Evolutionary conservation across 768 basidiomycete species (phyloP), one percentile per base, ranked within the genome.

Genomic region (Hypholoma sublateritium): DNA sequence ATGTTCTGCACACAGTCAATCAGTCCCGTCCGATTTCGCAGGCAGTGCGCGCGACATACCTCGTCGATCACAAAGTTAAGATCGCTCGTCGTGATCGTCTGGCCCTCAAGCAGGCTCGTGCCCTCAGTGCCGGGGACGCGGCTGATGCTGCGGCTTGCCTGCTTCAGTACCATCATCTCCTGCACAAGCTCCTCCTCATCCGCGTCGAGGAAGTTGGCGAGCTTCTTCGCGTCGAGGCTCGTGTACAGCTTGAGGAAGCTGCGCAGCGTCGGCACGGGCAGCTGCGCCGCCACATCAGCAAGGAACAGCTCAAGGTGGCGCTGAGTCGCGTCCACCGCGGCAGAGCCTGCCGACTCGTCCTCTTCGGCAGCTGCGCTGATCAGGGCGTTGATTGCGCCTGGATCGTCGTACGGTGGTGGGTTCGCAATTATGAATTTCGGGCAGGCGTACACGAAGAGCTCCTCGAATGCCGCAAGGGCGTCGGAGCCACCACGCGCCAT

Each of bases 391-490:
- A 96, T 80, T 0, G 82, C 78, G 5, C 77, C 74, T 0, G 84
- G 72, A 66, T 95, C 91, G 36, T 96, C 90, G 74, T 96, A 97
- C 4, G 95, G 94, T 2, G 95, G 95, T 13, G 95, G 86, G 70
- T 94, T 96, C 60, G 95, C 94, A 16, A 84, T 84, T 72, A 99
- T 95, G 78, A 98, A 98, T 71, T 97, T 96, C 3, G 97, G 97
- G 71, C 94, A 95, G 19, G 96, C 93, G 58, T 91, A 92, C 7
- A 91, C 74, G 82, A 94, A 99, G 53, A 98, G 88, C 71, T 98
- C 95, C 70, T 93, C 88, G 72, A 89, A 95, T 2, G 89, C 89
- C 21, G 85, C 75, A 50, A 93, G 74, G 16, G 88, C 86, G 53
- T 94, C 57, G 37, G 59, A 34, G 36, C 80, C 79, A 81, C 91